Conservation (phyloP, 495 filamentous ascomycete genomes). For the Penicillium coprophilum region DNA sequence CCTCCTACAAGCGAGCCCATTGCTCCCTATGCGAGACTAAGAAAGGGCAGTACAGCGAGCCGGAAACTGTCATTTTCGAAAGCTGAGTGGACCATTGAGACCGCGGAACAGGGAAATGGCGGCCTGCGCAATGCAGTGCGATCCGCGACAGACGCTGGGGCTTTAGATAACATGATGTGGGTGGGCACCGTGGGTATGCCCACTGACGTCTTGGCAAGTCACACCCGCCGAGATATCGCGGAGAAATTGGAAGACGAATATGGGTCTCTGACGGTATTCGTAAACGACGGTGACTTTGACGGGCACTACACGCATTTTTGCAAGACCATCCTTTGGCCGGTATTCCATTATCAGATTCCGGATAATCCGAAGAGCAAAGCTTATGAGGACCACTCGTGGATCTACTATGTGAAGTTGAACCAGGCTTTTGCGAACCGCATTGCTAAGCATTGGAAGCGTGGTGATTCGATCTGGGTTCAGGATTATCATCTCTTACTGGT, state of each 20-base stretch:
- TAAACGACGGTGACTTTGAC: constrained; percentile 84
- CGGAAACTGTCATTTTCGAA: constrained; percentile 63
- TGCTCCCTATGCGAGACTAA: constrained; percentile 5
- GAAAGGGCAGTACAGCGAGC: constrained; percentile 18
- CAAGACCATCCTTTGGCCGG: constrained; percentile 86
- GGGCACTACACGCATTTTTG: constrained; percentile 92
- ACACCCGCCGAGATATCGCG: constrained; percentile 73
- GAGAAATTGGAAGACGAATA: constrained; percentile 75
- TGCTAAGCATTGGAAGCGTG: constrained; percentile 84
- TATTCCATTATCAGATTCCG: constrained; percentile 95
- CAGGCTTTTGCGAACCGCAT: constrained; percentile 87
- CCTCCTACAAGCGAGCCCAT: constrained; percentile 23
- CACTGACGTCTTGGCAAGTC: constrained; percentile 71
- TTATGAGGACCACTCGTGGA: constrained; percentile 93
- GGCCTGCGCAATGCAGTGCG: constrained; percentile 83
- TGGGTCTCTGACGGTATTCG: constrained; percentile 76
- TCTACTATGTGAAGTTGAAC: constrained; percentile 88
- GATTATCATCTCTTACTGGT: constrained; percentile 94
- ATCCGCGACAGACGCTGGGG: constrained; percentile 65
- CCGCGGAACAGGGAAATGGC: constrained; percentile 85
- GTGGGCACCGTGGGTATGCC: constrained; percentile 91
- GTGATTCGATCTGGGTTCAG: constrained; percentile 89
- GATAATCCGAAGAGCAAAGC: constrained; percentile 98
- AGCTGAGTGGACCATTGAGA: constrained; percentile 77
- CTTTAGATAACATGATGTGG: constrained; percentile 71